Percentiles rank a stretch among this genome's conserved stretches.
Evolutionary conservation across 768 basidiomycete species (phyloP).

Genomic region (Panus rudis): DNA sequence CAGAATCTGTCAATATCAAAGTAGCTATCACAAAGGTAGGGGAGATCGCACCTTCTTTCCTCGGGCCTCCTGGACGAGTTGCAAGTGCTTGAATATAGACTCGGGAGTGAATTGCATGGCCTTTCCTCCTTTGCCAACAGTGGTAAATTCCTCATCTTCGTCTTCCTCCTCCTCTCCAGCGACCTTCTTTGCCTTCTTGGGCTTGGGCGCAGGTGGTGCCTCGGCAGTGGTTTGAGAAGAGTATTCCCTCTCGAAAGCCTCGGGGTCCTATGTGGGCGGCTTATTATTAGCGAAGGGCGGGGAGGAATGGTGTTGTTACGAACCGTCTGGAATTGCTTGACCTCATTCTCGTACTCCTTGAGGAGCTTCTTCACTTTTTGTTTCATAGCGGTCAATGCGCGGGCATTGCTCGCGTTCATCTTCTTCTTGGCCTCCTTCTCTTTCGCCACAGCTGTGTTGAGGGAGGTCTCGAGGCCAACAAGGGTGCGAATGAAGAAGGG

Average conservation of each 20-base stretch:
- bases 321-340: constrained; percentile 77
- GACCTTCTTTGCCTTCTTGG: constrained; percentile 31
- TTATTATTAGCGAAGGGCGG: constrained; percentile 1
- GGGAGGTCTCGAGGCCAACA: constrained; percentile 63
- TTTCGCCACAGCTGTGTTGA: constrained; percentile 67
- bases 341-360: constrained; percentile 82
- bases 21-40: not conserved
- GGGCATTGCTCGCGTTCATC: constrained; percentile 91
- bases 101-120: constrained; percentile 76
- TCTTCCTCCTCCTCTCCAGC: constrained; percentile 32
- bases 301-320: constrained; percentile 14
- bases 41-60: constrained; percentile 77
- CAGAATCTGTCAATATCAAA: not conserved
- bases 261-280: constrained; percentile 60
- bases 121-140: constrained; percentile 88
- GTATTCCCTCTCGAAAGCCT: constrained; percentile 78
- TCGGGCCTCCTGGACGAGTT: constrained; percentile 86
- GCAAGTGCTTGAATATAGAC: constrained; percentile 86
- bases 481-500: constrained; percentile 78
- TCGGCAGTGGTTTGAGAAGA: constrained; percentile 42
- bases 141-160: constrained; percentile 67
- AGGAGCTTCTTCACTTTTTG: constrained; percentile 90
- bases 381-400: constrained; percentile 94
- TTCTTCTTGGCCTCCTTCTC: constrained; percentile 95
- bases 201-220: constrained; percentile 29